A percentile compares a stretch with the other conserved stretches of the same genome.
These are phyloP conservation scores for Miscanthus lutarioriparius DNA, from an alignment of 176 grass and related monocot species.

Conservation along the genomic window DNA sequence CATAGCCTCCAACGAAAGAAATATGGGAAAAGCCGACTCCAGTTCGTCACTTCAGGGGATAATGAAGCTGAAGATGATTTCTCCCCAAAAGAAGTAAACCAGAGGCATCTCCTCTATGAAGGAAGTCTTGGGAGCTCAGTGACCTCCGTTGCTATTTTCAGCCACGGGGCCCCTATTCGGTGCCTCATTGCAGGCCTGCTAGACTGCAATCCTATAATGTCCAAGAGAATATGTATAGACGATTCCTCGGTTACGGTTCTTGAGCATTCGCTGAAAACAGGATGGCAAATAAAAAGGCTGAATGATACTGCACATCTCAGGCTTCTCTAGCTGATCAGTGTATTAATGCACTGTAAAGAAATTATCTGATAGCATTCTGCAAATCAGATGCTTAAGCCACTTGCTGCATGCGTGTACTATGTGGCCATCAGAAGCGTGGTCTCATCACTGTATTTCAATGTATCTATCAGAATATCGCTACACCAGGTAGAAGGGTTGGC, in stretches of 20 bases:
- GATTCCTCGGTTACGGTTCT: slow-evolving; percentile 80
- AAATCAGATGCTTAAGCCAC: not conserved
- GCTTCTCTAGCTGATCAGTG: slow-evolving; percentile 47
- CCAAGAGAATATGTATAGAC: slow-evolving; percentile 75
- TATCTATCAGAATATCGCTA: slow-evolving; percentile 26
- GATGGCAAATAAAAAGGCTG: slow-evolving; percentile 77
- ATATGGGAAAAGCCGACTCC: slow-evolving; percentile 84
- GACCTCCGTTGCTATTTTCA: slow-evolving; percentile 66
- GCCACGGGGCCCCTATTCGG: slow-evolving; percentile 63
- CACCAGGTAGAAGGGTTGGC: slow-evolving; percentile 31
- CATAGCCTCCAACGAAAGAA: slow-evolving; percentile 68
- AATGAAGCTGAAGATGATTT: slow-evolving; percentile 74
- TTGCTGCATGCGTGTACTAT: not conserved
- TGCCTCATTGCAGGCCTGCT: slow-evolving; percentile 66
- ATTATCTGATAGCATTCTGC: not conserved
- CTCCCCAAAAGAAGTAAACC: slow-evolving; percentile 55
- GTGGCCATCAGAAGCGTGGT: not conserved
- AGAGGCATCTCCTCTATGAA: slow-evolving; percentile 45
- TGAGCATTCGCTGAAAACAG: slow-evolving; percentile 71
- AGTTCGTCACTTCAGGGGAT: slow-evolving; percentile 73
- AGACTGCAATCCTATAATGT: slow-evolving; percentile 67
- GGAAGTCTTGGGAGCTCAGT: slow-evolving; percentile 35
- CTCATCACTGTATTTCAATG: slow-evolving; percentile 29
- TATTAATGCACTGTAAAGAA: slow-evolving; percentile 29
- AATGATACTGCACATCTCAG: slow-evolving; percentile 91